These are phyloP conservation scores for Tricladium varicosporioides DNA, from an alignment of 2,329 filamentous ascomycete genomes.

Conservation along the genomic window DNA sequence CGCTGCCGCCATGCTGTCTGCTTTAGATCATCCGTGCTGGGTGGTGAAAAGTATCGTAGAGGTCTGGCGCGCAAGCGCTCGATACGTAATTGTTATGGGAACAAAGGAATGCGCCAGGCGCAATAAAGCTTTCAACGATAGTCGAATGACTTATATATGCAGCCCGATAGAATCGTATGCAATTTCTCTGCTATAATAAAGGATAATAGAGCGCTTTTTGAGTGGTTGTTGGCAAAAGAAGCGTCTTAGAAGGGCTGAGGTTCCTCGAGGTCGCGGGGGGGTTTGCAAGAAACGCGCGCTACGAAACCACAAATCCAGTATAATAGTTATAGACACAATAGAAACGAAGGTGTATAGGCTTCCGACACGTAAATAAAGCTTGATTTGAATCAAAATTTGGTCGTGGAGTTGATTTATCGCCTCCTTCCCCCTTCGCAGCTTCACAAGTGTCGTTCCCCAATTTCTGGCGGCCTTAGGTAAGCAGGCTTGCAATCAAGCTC, in stretches of 20 bases:
- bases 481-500: neutral
- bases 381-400: slow-evolving; percentile 25
- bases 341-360: slow-evolving; percentile 20
- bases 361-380: slow-evolving; percentile 35
- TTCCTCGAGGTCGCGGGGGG: slow-evolving; percentile 10
- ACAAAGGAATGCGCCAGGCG: neutral
- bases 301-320: slow-evolving; percentile 20
- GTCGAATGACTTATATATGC: too few relatives aligned
- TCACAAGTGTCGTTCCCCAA: slow-evolving; percentile 23
- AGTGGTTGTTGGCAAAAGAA: slow-evolving; percentile 6
- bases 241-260: slow-evolving; percentile 1
- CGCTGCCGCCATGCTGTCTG: slow-evolving; percentile 30
- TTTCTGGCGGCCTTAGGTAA: slow-evolving; percentile 7
- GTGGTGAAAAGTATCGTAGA: neutral
- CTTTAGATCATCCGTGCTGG: slow-evolving; percentile 22
- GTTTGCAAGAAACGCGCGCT: slow-evolving; percentile 25
- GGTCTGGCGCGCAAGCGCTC: neutral
- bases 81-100: neutral
- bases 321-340: slow-evolving; percentile 22
- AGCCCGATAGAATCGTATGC: too few relatives aligned
- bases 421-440: slow-evolving; percentile 10
- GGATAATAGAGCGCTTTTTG: too few relatives aligned
- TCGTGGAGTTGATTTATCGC: slow-evolving; percentile 28
- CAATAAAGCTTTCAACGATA: neutral
- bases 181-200: too few relatives aligned